Evolutionary conservation across 1,284 basidiomycete species (phyloP), one percentile per base, ranked within the genome.

Genomic region (Melampsora larici-populina): DNA sequence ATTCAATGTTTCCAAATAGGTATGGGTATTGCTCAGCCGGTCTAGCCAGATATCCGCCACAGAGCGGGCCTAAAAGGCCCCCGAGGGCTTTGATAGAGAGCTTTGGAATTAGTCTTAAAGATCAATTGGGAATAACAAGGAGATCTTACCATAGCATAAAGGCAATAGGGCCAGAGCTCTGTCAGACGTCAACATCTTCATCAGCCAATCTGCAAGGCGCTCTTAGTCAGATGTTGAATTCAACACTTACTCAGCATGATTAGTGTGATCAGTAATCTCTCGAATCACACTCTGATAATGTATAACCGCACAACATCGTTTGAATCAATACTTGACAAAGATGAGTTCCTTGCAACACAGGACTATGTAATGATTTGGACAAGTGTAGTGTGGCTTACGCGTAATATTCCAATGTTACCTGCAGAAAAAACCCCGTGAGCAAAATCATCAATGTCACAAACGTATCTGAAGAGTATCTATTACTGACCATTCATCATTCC

Each of bases 261-360:
- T 70, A 2, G 68, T 70, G 17, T 70, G 43, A 29, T 70, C 68
- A 31, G 68, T 70, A 11, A 70, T 51, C n/a, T 70, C 68, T 15
- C 43, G 43, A 7, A 58, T n/a, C 21, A n/a, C 29, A 21, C 46
- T 51, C 46, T 55, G 9, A 21, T 46, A 13, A 13, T 46, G 9
- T 46, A 46, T 13, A 17, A 46, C 43, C 43, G 43, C 13, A 17
- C 15, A 9, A 17, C 36, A 36, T 36, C 36, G 36, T 36, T 36
- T 36, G 15, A 46, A 46, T 46, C 43, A 46, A 46, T 46, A 3
- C 43, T 13, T 46, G 43, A 15, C 9, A 46, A 2, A 17, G 3
- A 46, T 15, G 15, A 46, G 43, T 46, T 46, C 15, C 15, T 31
- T 21, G 18, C n/a, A 55, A 46, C 26, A 24, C 11, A 11, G 11